Conservation (phyloP, 2,329 filamentous ascomycete species). For the Apiospora pterosperma region DNA sequence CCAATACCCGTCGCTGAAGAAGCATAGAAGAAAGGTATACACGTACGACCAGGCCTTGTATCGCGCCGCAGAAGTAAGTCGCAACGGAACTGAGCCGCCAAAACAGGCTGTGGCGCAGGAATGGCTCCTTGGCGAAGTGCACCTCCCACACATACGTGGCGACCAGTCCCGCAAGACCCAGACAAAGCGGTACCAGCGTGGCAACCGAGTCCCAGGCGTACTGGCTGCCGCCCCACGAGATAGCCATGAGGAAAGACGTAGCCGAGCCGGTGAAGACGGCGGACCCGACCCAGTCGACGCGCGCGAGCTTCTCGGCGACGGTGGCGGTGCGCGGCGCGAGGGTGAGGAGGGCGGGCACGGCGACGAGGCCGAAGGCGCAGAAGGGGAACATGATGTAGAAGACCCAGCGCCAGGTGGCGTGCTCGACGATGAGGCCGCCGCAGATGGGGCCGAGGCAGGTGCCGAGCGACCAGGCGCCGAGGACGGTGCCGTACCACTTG, state of each 20-base stretch:
- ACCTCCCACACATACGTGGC: constrained; percentile 35
- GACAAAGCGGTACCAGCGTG: constrained; percentile 38
- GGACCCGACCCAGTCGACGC: constrained; percentile 41
- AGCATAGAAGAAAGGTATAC: neutral
- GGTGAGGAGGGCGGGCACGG: constrained; percentile 37
- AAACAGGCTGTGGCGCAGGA: constrained; percentile 28
- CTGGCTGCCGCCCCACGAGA: constrained; percentile 40
- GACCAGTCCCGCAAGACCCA: constrained; percentile 36
- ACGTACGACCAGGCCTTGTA: constrained; percentile 30
- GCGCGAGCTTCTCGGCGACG: constrained; percentile 24
- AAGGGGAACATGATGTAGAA: constrained; percentile 45
- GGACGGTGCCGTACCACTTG: constrained; percentile 31
- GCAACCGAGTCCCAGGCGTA: constrained; percentile 37
- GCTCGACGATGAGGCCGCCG: constrained; percentile 30
- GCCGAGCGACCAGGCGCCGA: constrained; percentile 38
- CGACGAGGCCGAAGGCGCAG: constrained; percentile 32
- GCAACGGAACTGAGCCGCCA: constrained; percentile 20
- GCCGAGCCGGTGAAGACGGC: constrained; percentile 36
- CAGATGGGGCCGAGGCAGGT: constrained; percentile 36
- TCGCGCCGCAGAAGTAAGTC: constrained; percentile 26
- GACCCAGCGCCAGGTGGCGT: constrained; percentile 40
- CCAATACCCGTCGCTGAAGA: neutral
- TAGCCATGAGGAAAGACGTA: constrained; percentile 37
- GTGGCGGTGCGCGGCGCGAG: constrained; percentile 26
- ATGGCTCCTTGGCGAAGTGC: constrained; percentile 24